Percentiles rank a stretch among this genome's conserved stretches.
These are phyloP conservation scores for Alternaria incomplexa DNA, from an alignment of 2,329 filamentous ascomycete genomes.

Conservation along the genomic window DNA sequence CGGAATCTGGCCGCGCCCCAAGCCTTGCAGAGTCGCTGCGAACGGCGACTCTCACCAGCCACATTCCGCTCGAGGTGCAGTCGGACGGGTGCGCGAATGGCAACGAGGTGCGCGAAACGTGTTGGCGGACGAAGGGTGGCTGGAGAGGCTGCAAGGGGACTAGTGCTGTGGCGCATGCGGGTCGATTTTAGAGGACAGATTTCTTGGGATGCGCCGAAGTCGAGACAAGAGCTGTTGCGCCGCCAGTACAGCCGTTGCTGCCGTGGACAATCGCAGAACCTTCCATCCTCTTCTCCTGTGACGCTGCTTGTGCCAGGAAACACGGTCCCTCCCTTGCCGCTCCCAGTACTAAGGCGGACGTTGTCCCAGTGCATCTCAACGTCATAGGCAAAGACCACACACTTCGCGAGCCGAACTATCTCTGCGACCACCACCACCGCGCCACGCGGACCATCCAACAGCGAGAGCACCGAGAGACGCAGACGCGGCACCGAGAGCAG, in stretches of 20 bases:
- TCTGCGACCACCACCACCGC: constrained; percentile 1
- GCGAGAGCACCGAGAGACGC: not conserved
- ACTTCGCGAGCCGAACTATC: constrained; percentile 1
- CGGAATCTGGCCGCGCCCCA: constrained; percentile 3
- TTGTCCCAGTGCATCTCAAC: not conserved
- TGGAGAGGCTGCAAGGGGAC: constrained; percentile 1
- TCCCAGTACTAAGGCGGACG: not conserved
- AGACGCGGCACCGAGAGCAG: constrained; percentile 7
- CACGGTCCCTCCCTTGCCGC: constrained; percentile 1
- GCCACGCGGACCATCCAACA: not conserved
- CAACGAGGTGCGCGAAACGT: constrained; percentile 4
- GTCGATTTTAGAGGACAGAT: constrained; percentile 17
- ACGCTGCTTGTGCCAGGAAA: constrained; percentile 1
- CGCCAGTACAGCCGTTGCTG: constrained; percentile 11
- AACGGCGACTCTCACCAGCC: not conserved
- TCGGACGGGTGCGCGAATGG: not conserved
- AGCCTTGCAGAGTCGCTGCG: not conserved
- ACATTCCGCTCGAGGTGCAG: not conserved
- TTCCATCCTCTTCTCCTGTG: constrained; percentile 7
- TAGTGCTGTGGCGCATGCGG: constrained; percentile 16
- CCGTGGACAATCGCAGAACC: constrained; percentile 9
- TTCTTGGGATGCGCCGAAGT: constrained; percentile 12
- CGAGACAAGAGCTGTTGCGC: constrained; percentile 15
- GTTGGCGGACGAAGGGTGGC: constrained; percentile 8
- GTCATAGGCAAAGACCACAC: constrained; percentile 4